Evolutionary conservation across 2,329 filamentous ascomycete genomes (phyloP).

Genomic region (Aureobasidium melanogenum): DNA sequence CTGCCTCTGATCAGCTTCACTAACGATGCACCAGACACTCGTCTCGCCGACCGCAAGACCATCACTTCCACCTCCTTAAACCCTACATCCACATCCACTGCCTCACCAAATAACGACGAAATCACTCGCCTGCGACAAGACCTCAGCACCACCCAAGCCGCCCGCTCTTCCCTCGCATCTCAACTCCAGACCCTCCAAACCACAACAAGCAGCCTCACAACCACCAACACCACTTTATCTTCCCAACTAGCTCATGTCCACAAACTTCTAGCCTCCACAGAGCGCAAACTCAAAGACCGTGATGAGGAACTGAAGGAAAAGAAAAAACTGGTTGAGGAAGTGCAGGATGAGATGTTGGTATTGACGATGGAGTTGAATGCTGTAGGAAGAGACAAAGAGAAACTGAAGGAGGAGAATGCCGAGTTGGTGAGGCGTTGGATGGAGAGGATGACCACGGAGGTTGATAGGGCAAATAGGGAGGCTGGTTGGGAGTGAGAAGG

Average conservation of each 20-base stretch:
- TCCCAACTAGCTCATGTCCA: constrained; percentile 60
- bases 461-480: constrained; percentile 69
- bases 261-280: constrained; percentile 52
- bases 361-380: constrained; percentile 82
- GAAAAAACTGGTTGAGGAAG: constrained; percentile 71
- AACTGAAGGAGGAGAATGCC: constrained; percentile 72
- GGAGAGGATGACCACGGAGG: constrained; percentile 76
- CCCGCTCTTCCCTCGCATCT: constrained; percentile 14
- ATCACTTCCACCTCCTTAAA: constrained; percentile 22
- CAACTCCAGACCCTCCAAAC: constrained; percentile 39
- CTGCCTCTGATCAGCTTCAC: not conserved
- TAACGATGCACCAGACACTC: constrained; percentile 30
- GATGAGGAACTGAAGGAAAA: constrained; percentile 82
- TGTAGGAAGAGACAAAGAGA: constrained; percentile 65
- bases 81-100: constrained; percentile 9
- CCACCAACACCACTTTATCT: constrained; percentile 68
- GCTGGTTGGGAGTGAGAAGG: constrained; percentile 13
- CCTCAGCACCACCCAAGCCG: constrained; percentile 41
- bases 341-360: constrained; percentile 88
- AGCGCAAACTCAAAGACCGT: constrained; percentile 63
- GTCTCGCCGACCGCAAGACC: constrained; percentile 36
- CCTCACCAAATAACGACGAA: constrained; percentile 13
- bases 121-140: constrained; percentile 35
- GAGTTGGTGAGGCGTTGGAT: constrained; percentile 89
- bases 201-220: constrained; percentile 37